Base-by-base conservation (phyloP, 108 stramenopile genomes). In the Chaetoceros tenuissimus region DNA sequence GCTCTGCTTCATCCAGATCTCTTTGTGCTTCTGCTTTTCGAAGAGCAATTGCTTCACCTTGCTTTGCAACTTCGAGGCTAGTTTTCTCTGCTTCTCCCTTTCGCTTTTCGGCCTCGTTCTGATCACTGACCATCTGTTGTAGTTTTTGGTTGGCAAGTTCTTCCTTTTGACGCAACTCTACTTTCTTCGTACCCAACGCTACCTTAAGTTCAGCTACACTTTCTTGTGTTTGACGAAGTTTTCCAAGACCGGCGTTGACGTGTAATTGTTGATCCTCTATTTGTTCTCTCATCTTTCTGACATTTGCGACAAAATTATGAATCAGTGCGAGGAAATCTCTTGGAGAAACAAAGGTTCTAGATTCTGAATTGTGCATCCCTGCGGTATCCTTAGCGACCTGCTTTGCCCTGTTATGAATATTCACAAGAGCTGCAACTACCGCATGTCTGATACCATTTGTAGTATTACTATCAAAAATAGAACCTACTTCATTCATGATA, bases 101-200 rank as follows among this genome's bases (percentile, higher is more conserved):
- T 23, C 92, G 60, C 57, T 89, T 79, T 62, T 99, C 97, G 1
- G 97, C 97, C 51, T 79, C 82, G 59, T 95, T 95, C 34, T 98
- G 97, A 44, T 97, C 95, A n/a, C 82, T 92, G 23, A 99, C 94
- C 97, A 99, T 98, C 65, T 96, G 91, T 63, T 92, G 87, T 3
- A 99, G 84, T 73, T 99, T 98, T 21, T 82, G 73, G 64, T 97
- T 96, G 3, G 97, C 99, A 20, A 87, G 68, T 5, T 58, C 66
- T 54, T 98, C 96, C 70, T 98, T 95, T 45, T 82, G 77, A 18
- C 73, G 60, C 16, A 98, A 77, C 48, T 85, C 91, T 28, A 61
- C 57, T 0, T 86, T 80, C 63, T 97, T 95, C 21, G 68, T 75
- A 7, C 78, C 81, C 18, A 97, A 73, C 28, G 82, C 87, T 26